phyloP scores from a whole-genome alignment of 257 asterid genomes.

The Solanum gracilifrons region DNA sequence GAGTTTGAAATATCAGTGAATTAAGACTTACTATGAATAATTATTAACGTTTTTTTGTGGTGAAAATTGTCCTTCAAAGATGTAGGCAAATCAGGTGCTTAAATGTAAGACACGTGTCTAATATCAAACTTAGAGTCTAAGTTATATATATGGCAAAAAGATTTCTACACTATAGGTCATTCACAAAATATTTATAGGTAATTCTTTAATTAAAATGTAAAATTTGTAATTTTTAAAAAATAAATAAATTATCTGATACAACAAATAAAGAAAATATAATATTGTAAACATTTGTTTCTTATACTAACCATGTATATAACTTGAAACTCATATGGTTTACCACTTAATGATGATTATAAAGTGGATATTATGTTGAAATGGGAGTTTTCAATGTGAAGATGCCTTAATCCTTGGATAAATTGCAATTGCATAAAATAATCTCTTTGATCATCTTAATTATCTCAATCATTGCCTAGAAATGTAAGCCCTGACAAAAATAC shows the following conservation, averaged over 20 bases:
- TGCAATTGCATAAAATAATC: neutral
- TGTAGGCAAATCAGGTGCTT: neutral
- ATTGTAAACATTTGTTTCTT: neutral
- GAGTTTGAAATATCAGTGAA: neutral
- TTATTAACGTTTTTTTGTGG: neutral
- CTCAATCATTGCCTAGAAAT: neutral
- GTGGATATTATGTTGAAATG: neutral
- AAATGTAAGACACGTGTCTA: neutral
- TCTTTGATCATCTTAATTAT: neutral
- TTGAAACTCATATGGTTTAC: neutral
- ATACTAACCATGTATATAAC: neutral
- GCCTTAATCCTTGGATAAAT: neutral
- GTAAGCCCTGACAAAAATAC: neutral
- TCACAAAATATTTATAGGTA: neutral
- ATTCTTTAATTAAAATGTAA: neutral
- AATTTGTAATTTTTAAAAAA: neutral
- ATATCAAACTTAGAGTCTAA: neutral
- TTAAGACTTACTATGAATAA: neutral
- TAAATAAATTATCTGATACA: neutral
- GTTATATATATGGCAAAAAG: neutral
- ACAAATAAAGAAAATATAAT: neutral
- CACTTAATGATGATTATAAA: neutral
- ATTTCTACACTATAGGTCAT: neutral
- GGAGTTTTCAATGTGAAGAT: neutral
- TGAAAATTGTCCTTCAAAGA: neutral